Evolutionary conservation across 495 filamentous ascomycete genomes (phyloP).

Genomic region (Neurospora sp.): DNA sequence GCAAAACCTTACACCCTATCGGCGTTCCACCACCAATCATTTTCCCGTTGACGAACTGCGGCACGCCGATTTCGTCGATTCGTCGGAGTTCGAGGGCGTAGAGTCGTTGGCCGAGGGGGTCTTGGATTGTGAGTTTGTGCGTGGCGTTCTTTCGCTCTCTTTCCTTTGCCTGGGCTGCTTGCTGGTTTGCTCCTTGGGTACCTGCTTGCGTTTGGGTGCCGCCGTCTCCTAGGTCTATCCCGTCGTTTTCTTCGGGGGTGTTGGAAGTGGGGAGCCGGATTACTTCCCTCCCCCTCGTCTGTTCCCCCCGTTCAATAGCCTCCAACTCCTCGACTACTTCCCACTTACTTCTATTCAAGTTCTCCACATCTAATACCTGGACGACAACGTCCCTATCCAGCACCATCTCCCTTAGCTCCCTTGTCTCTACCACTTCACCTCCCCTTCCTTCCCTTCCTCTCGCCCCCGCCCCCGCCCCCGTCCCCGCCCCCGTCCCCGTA

Average conservation of each 20-base stretch:
- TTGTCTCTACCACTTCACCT: no score
- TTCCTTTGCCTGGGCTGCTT: no score
- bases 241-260: no score
- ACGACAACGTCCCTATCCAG: constrained; percentile 55
- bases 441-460: no score
- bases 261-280: constrained; percentile 43
- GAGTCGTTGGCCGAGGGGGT: constrained; percentile 57
- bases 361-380: constrained; percentile 78
- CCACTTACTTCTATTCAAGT: constrained; percentile 57
- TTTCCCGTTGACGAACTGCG: constrained; percentile 54
- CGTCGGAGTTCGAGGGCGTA: constrained; percentile 59
- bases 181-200: no score
- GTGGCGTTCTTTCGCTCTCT: no score
- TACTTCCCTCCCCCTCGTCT: constrained; percentile 70
- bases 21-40: constrained; percentile 50
- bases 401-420: not conserved
- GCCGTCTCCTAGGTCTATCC: constrained; percentile 2
- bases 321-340: constrained; percentile 82
- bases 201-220: not conserved
- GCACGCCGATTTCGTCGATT: constrained; percentile 52
- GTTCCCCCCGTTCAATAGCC: constrained; percentile 71
- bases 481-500: no score
- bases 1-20: constrained; percentile 73
- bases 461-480: no score
- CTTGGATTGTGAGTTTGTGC: constrained; percentile 76